A percentile compares a stretch with the other conserved stretches of the same genome.
These are phyloP conservation scores for Dendrobium catenatum DNA, from an alignment of 106 monocot species.

Conservation along the genomic window DNA sequence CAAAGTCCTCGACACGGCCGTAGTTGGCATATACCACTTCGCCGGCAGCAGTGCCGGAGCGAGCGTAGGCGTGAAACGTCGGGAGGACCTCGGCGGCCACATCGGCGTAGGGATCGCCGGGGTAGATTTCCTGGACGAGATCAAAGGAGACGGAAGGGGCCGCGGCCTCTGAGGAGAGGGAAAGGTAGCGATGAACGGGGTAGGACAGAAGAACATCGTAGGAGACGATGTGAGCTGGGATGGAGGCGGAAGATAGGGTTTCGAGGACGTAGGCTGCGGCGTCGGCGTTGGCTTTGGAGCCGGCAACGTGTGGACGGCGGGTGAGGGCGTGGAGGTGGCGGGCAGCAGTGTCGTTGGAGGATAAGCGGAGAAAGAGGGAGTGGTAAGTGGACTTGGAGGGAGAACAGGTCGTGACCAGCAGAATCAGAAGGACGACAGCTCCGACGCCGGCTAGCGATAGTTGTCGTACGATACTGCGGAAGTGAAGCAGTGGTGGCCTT, in stretches of 20 bases:
- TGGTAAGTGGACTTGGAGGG: slow-evolving; percentile 36
- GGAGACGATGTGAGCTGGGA: slow-evolving; percentile 24
- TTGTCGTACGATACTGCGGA: too few species aligned
- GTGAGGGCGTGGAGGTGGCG: slow-evolving; percentile 49
- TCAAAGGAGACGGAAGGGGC: slow-evolving; percentile 15
- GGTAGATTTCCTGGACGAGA: slow-evolving; percentile 29
- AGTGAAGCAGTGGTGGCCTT: too few species aligned
- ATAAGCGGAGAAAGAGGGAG: slow-evolving; percentile 48
- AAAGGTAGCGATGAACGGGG: slow-evolving; percentile 43
- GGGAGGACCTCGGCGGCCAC: slow-evolving; percentile 27
- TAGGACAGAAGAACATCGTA: slow-evolving; percentile 48
- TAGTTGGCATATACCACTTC: slow-evolving; percentile 61
- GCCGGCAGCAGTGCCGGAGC: slow-evolving; percentile 46
- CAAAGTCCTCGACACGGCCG: slow-evolving; percentile 62
- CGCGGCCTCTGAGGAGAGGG: slow-evolving; percentile 9
- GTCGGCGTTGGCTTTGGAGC: slow-evolving; percentile 33
- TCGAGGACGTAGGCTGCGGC: slow-evolving; percentile 31
- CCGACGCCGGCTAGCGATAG: background rate
- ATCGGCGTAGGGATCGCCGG: slow-evolving; percentile 32
- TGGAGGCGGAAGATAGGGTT: slow-evolving; percentile 26
- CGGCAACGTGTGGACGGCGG: slow-evolving; percentile 46
- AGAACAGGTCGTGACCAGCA: background rate
- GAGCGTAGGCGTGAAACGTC: slow-evolving; percentile 67
- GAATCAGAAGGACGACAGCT: background rate
- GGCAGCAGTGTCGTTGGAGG: slow-evolving; percentile 44